phyloP scores from a whole-genome alignment of 2,329 filamentous ascomycete genomes.

The Fusarium drepaniforme region DNA sequence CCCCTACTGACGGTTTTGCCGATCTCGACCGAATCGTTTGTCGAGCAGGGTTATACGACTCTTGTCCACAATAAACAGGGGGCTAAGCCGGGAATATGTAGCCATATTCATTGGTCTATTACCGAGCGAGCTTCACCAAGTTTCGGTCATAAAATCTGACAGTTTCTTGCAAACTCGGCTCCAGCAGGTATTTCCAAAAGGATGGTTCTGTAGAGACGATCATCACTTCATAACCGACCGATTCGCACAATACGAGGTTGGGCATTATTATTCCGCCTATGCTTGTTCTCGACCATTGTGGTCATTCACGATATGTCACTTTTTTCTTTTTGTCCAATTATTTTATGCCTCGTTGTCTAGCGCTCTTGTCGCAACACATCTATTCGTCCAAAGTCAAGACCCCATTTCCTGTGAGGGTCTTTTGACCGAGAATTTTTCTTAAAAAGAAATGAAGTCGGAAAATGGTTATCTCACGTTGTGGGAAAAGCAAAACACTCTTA shows the following conservation, averaged over 20 bases:
- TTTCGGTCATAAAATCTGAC: not conserved
- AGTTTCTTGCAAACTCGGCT: not conserved
- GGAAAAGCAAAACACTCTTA: slow-evolving; percentile 13
- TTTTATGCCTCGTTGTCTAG: not conserved
- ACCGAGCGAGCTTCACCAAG: not conserved
- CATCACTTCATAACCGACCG: not conserved
- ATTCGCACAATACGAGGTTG: not conserved
- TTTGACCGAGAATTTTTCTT: not conserved
- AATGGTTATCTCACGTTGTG: not conserved
- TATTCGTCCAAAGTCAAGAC: not conserved
- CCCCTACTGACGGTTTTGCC: not conserved
- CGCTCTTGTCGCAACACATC: not conserved
- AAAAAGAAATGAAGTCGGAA: not conserved
- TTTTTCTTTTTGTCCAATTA: slow-evolving; percentile 4
- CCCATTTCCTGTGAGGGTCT: not conserved
- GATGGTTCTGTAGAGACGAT: not conserved
- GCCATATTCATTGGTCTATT: not conserved
- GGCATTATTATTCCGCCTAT: not conserved
- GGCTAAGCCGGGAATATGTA: not conserved
- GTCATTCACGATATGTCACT: slow-evolving; percentile 6
- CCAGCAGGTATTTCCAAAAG: not conserved
- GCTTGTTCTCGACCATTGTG: not conserved
- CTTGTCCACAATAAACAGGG: slow-evolving; percentile 4
- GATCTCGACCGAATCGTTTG: slow-evolving; percentile 13
- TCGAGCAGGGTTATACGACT: not conserved